Percentiles rank a stretch among this genome's conserved stretches.
phyloP scores from a whole-genome alignment of 2,329 filamentous ascomycete genomes.

The Stagonosporopsis chrysanthemi region DNA sequence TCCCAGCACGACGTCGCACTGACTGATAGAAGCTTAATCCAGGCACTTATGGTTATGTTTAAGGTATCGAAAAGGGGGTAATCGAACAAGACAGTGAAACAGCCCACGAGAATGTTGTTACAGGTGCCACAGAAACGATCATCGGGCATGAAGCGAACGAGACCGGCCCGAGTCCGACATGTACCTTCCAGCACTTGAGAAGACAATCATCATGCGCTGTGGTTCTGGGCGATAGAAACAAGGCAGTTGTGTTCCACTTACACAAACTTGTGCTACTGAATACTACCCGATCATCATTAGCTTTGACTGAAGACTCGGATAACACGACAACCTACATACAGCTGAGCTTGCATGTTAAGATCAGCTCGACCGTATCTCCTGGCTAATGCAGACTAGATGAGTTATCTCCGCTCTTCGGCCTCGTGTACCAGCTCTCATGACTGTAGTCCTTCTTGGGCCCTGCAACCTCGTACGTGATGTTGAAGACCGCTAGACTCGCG shows the following conservation, averaged over 20 bases:
- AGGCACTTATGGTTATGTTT: background rate
- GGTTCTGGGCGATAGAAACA: background rate
- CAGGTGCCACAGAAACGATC: background rate
- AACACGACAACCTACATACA: background rate
- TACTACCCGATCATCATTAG: background rate
- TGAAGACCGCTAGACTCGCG: constrained; percentile 33
- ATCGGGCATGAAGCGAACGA: background rate
- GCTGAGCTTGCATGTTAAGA: background rate
- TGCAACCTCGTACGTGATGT: constrained; percentile 69
- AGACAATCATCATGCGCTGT: background rate
- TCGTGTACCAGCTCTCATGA: constrained; percentile 50
- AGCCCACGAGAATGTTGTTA: constrained; percentile 1
- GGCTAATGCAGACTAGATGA: background rate
- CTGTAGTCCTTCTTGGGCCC: constrained; percentile 77
- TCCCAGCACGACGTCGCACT: constrained; percentile 1
- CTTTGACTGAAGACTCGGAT: background rate
- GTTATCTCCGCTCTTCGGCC: constrained; percentile 12
- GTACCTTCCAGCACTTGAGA: background rate
- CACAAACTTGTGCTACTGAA: background rate
- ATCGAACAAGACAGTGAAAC: background rate
- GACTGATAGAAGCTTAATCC: background rate
- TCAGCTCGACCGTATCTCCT: background rate
- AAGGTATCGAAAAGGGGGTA: background rate
- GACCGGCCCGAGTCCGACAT: constrained; percentile 2
- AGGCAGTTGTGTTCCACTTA: background rate